Evolutionary conservation across 345 rosid genomes (phyloP).

Genomic region (Citrus mangshanensis): DNA sequence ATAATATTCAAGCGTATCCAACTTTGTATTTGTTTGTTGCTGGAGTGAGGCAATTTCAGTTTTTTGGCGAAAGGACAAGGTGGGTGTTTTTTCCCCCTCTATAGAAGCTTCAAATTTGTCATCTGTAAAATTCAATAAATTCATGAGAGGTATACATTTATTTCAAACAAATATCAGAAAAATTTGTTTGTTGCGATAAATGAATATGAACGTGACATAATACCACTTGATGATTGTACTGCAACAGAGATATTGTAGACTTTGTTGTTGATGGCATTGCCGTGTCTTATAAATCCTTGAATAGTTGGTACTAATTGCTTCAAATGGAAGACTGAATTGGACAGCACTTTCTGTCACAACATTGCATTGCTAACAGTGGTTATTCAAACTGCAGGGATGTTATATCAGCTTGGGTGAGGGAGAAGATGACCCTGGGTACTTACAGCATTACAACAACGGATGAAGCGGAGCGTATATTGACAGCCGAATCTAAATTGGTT

Average conservation of each 20-base stretch:
- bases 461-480: constrained; percentile 32
- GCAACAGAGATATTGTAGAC: too few relatives aligned
- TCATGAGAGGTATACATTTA: too few relatives aligned
- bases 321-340: too few relatives aligned
- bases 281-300: too few relatives aligned
- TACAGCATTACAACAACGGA: constrained; percentile 31
- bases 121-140: neutral
- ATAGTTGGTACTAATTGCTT: too few relatives aligned
- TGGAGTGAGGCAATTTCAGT: constrained; percentile 5
- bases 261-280: too few relatives aligned
- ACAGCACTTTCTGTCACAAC: neutral
- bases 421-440: constrained; percentile 32
- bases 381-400: constrained; percentile 29
- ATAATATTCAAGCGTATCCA: constrained; percentile 16
- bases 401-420: constrained; percentile 41
- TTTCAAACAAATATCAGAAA: too few relatives aligned
- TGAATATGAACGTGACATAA: too few relatives aligned
- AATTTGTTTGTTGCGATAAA: neutral
- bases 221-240: too few relatives aligned
- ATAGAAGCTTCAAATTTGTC: neutral
- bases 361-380: neutral
- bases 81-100: neutral
- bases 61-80: constrained; percentile 19
- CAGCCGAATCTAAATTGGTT: constrained; percentile 30
- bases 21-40: constrained; percentile 14